phyloP scores from a whole-genome alignment of 345 rosid species.

The Microcos paniculata region DNA sequence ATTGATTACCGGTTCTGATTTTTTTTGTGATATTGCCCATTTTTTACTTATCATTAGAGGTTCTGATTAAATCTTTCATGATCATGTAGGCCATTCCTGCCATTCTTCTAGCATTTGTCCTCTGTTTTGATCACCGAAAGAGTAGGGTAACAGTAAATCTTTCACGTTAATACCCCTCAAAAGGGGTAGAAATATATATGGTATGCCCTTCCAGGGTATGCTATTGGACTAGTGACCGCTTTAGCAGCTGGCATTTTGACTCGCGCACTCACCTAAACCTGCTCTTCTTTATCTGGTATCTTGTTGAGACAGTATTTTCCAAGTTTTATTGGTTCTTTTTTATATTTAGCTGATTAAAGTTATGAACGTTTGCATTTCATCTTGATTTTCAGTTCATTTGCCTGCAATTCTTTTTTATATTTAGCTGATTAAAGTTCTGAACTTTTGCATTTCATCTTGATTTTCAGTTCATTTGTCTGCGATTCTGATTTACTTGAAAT shows the following conservation, averaged over 20 bases:
- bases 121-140: slow-evolving; percentile 87
- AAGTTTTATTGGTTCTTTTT: not conserved
- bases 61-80: slow-evolving; percentile 5
- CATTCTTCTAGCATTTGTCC: slow-evolving; percentile 85
- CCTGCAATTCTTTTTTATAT: not conserved
- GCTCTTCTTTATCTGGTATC: slow-evolving; percentile 91
- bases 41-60: not conserved
- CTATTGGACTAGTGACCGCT: slow-evolving; percentile 73
- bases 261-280: slow-evolving; percentile 69
- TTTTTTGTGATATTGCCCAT: not conserved
- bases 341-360: not conserved
- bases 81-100: slow-evolving; percentile 82
- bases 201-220: slow-evolving; percentile 92
- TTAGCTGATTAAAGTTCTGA: not conserved
- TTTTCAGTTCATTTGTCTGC: not conserved
- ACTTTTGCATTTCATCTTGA: not conserved
- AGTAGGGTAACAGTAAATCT: slow-evolving; percentile 72
- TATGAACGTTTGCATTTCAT: not conserved
- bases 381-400: not conserved
- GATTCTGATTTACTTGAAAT: not conserved
- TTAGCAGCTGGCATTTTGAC: slow-evolving; percentile 85
- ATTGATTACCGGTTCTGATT: not conserved
- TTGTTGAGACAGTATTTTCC: slow-evolving; percentile 4
- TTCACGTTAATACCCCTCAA: slow-evolving; percentile 55
- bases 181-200: slow-evolving; percentile 83